Base-by-base conservation (phyloP, 805 yeast species). In the Brettanomyces naardenensis region DNA sequence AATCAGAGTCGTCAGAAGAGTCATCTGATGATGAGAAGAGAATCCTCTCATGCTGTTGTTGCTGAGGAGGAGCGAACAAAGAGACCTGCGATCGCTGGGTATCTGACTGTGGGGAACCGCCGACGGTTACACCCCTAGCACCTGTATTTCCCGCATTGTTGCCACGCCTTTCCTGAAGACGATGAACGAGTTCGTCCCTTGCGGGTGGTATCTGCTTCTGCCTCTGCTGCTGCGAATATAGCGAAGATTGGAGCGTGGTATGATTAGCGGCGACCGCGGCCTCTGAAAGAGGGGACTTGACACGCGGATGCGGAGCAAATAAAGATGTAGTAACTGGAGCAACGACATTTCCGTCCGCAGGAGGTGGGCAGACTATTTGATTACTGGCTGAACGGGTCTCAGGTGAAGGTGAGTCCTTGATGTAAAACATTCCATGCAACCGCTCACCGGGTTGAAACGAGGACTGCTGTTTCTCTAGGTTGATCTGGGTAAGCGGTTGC, bases 1-100 rank as follows among this genome's bases (percentile, higher is more conserved):
- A 68, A 36, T 66, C 71, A 17, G 68, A 61, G 6, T 53, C 58
- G 37, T 62, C 70, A 29, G 66, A 67, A 13, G 61, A 54, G 22
- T 63, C 54, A 9, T 58, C 55, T 7, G 61, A 61, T 51, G n/a
- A 53, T 49, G 10, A 61, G 64, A 37, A 64, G 66, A 22, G 14
- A 17, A 33, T 33, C 18, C 33, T 33, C 10, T 20, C 26, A 13
- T 5, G 15, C 17, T 19, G 21, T 19, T 14, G 15, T 36, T 39
- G 27, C 39, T 41, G 28, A 40, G 48, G 22, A 20, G 37, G 28
- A 14, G 50, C 56, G 39, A 56, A 56, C 19, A 56, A 36, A 13
- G 61, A 56, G 5, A 46, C 50, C 38, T 52, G 58, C 1, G 54
- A 46, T 20, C 44, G 37, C 28, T 47, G 54, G 4, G 54, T 45